Evolutionary conservation across 805 yeast genomes (phyloP), one percentile per base, ranked within the genome.

Genomic region (Suhomyces sp.): DNA sequence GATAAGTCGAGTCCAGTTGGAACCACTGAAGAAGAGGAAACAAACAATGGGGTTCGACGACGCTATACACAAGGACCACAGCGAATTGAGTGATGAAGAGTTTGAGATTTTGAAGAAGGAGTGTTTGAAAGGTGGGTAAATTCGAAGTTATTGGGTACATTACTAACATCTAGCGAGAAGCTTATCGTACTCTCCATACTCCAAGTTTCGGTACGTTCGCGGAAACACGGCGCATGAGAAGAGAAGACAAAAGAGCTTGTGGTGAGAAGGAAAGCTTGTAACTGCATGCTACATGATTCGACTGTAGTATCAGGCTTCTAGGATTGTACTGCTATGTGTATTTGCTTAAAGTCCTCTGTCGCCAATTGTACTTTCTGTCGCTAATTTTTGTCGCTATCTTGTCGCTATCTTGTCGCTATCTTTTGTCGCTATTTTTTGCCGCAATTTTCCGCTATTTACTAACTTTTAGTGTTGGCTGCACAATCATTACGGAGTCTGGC

Each of bases 391-490:
- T 29, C 31, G 13, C 31, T 29, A 29, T 24, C 26, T 4, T 24
- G 26, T n/a, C n/a, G 12, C 31, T 13, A 6, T 33, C 13, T 31
- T 31, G 15, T 33, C 35, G 35, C 35, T 5, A 13, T 31, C 35
- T 31, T 13, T 31, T 31, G 35, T 13, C 35, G 35, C 35, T 31
- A 12, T 31, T 13, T 31, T 31, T 31, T 31, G 35, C 3, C 35
- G 36, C 36, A n/a, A 13, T 33, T n/a, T n/a, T n/a, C n/a, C 36
- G 17, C 36, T 13, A 33, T n/a, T 33, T 33, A 52, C 63, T 61
- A 60, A 63, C 62, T 6, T 41, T 2, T 50, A 76, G 90, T 48
- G 99, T 93, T 2, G 98, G 98, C 0, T 89, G 96, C 50, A 81
- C 86, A 3, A 61, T 93, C 1, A 63, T 89, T 23, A 76, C 90